A percentile compares a stretch with the other conserved stretches of the same genome.
phyloP scores from a whole-genome alignment of 768 basidiomycete species.

The Glaciozyma antarctica region DNA sequence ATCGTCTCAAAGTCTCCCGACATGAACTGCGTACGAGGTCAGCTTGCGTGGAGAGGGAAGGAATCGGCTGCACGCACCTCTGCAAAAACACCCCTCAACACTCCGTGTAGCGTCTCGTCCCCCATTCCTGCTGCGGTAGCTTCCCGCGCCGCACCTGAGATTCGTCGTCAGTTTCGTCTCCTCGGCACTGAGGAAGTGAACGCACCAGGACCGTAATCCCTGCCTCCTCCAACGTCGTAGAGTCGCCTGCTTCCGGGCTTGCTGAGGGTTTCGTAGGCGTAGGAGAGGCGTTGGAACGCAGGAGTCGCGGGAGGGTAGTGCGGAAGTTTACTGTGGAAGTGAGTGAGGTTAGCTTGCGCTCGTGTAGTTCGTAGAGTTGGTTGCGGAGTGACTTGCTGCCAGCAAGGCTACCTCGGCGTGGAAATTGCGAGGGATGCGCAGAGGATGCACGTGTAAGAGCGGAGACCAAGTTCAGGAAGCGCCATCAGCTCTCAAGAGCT shows the following conservation, averaged over 20 bases:
- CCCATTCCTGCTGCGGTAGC: slow-evolving; percentile 37
- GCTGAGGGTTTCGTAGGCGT: slow-evolving; percentile 71
- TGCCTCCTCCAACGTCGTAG: slow-evolving; percentile 49
- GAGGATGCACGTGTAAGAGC: too few species aligned
- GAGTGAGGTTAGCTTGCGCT: background rate
- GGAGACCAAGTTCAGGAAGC: too few species aligned
- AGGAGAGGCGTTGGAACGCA: slow-evolving; percentile 77
- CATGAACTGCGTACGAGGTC: slow-evolving; percentile 42
- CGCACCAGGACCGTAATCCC: slow-evolving; percentile 26
- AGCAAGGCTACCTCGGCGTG: too few species aligned
- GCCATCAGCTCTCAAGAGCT: too few species aligned
- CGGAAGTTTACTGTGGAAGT: slow-evolving; percentile 60
- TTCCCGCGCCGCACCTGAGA: too few species aligned
- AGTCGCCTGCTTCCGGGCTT: slow-evolving; percentile 57
- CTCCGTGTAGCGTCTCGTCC: slow-evolving; percentile 69
- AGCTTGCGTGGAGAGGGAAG: background rate
- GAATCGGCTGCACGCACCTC: slow-evolving; percentile 44
- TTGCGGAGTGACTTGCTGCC: too few species aligned
- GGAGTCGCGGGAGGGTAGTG: slow-evolving; percentile 63
- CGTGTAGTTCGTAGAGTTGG: background rate
- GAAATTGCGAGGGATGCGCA: background rate
- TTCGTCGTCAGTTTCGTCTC: too few species aligned
- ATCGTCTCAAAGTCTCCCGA: slow-evolving; percentile 83
- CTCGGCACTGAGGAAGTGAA: background rate
- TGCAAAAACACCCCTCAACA: slow-evolving; percentile 62